Conservation (phyloP, 306 rosid species). For the Datisca glomerata region DNA sequence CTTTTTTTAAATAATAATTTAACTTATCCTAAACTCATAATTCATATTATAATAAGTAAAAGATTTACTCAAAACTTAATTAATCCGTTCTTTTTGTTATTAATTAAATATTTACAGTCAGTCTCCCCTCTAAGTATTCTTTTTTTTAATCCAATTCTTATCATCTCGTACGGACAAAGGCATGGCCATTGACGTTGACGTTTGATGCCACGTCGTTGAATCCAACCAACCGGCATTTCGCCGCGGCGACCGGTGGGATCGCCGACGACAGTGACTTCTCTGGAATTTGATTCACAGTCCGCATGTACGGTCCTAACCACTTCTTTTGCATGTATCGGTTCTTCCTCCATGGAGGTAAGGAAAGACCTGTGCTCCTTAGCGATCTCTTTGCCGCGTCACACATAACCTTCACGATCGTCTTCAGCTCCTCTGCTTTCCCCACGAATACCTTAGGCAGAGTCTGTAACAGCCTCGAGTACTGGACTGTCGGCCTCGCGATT, state of each 20-base stretch:
- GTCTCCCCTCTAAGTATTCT: too few species aligned
- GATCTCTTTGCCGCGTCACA: conserved; percentile 46
- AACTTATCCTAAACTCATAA: too few species aligned
- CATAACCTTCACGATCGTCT: conserved; percentile 33
- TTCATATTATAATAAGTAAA: too few species aligned
- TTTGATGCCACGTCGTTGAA: conserved; percentile 31
- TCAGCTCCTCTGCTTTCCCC: conserved; percentile 46
- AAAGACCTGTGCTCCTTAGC: conserved; percentile 29
- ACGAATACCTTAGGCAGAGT: conserved; percentile 40
- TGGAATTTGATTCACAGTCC: conserved; percentile 37
- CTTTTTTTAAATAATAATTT: too few species aligned
- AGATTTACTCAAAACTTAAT: too few species aligned
- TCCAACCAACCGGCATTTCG: conserved; percentile 41
- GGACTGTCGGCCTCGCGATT: conserved; percentile 44
- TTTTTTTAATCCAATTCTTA: too few species aligned
- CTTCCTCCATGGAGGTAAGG: conserved; percentile 82
- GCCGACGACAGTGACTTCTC: conserved; percentile 15
- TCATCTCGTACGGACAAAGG: conserved; percentile 26
- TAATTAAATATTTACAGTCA: too few species aligned
- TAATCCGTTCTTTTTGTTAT: too few species aligned
- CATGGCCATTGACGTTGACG: conserved; percentile 6
- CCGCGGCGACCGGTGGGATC: background rate
- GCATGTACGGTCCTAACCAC: conserved; percentile 62
- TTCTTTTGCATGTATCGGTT: conserved; percentile 67
- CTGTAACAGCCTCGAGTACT: conserved; percentile 19